Conservation (phyloP, 805 yeast species). For the Lachancea nothofagi region DNA sequence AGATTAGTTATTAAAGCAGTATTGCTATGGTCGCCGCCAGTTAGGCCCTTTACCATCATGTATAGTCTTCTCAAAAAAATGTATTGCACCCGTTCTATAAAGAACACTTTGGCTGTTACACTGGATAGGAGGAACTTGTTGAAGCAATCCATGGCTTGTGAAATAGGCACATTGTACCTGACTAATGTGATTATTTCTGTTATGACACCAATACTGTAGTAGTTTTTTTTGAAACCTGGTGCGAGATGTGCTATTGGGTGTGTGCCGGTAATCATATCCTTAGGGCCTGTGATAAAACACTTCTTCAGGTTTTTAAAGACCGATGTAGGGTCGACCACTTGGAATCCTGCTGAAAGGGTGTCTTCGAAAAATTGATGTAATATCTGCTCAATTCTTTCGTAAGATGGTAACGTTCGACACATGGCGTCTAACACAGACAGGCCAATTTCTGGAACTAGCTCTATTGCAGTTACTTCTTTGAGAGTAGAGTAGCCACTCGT, state of each 20-base stretch:
- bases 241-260: slow-evolving; percentile 8
- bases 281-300: slow-evolving; percentile 13
- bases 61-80: slow-evolving; percentile 18
- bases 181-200: slow-evolving; percentile 12
- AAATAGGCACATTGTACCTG: slow-evolving; percentile 5
- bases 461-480: slow-evolving; percentile 18
- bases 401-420: slow-evolving; percentile 11
- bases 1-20: slow-evolving; percentile 5
- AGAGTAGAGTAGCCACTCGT: slow-evolving; percentile 14
- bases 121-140: slow-evolving; percentile 13
- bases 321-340: slow-evolving; percentile 9
- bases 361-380: slow-evolving; percentile 11
- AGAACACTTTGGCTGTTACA: slow-evolving; percentile 23
- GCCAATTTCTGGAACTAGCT: slow-evolving; percentile 4
- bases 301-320: slow-evolving; percentile 6
- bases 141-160: slow-evolving; percentile 12
- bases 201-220: slow-evolving; percentile 14
- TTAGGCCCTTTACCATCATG: slow-evolving; percentile 10
- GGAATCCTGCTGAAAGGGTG: slow-evolving; percentile 6
- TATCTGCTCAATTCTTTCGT: slow-evolving; percentile 7
- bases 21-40: slow-evolving; percentile 13
- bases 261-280: slow-evolving; percentile 5
- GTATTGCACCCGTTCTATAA: slow-evolving; percentile 28
- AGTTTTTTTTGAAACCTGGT: slow-evolving; percentile 13
- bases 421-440: slow-evolving; percentile 10